Evolutionary conservation across 2,329 filamentous ascomycete genomes (phyloP), one percentile per base, ranked within the genome.

Genomic region (Proliferodiscus dingleyae): DNA sequence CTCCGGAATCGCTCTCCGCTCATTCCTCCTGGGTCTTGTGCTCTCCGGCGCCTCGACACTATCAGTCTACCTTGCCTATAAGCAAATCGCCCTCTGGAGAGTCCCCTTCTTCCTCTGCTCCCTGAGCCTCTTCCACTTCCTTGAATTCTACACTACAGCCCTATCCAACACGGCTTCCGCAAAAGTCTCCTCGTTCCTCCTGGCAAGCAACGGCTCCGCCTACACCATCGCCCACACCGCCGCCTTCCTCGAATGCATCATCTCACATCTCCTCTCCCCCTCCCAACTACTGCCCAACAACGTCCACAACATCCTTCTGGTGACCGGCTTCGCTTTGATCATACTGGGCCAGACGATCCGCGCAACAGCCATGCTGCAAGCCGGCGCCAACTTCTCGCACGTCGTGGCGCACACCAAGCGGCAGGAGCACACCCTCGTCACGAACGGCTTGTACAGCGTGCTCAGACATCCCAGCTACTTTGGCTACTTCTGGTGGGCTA

Each of bases 401-500:
- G 80, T 82, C 26, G 82, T 96, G 7, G 88, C 93, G 66, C 80
- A 78, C 52, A 79, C 73, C 51, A 85, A 81, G 59, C 75, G 81
- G 3, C 65, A 67, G 6, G 80, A 79, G 1, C 93, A 98, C 65
- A 73, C 73, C 37, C 75, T 98, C n/a, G 87, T 98, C 2, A 95
- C 85, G 0, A 72, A 72, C 22, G 93, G 93, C 1, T 70, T 97
- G 26, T 98, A 97, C 65, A 70, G 71, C 6, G 65, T 77, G 36
- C 70, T 94, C 42, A 74, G 93, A 19, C 93, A 98, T 66, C 93
- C 93, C 10, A 86, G 85, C 48, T 98, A 98, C 68, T 96, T 97
- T 70, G 93, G 91, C 3, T 98, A 96, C 71, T 98, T 95, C 68
- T 97, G 89, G 82, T 98, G 91, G 91, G 89, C 87, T 0, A 62